Percentiles rank a stretch among this genome's conserved stretches.
These are phyloP conservation scores for Parasarocladium wereldwijsianum DNA, from an alignment of 2,329 filamentous ascomycete species.

Conservation along the genomic window DNA sequence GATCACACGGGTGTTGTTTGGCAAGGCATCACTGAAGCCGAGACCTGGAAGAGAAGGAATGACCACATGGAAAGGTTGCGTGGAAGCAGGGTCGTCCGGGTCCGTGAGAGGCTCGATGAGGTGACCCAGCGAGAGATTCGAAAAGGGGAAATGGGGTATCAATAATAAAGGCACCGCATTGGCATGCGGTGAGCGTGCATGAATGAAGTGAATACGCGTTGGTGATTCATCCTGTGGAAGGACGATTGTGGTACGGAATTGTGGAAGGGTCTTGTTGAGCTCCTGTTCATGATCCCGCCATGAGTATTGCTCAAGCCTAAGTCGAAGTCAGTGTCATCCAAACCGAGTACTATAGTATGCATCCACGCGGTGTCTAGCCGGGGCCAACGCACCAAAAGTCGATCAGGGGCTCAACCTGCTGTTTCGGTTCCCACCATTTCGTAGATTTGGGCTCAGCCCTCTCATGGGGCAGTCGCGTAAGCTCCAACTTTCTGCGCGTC, in stretches of 20 bases:
- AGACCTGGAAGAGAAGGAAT: slow-evolving; percentile 51
- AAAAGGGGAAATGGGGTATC: slow-evolving; percentile 50
- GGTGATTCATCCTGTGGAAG: slow-evolving; percentile 23
- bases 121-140: slow-evolving; percentile 44
- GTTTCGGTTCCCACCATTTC: slow-evolving; percentile 45
- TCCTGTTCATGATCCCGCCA: slow-evolving; percentile 45
- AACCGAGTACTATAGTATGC: neutral
- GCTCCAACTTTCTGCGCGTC: slow-evolving; percentile 51
- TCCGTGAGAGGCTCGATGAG: slow-evolving; percentile 39
- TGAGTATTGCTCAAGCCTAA: slow-evolving; percentile 50
- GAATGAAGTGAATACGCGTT: slow-evolving; percentile 50
- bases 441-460: slow-evolving; percentile 28
- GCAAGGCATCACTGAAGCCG: slow-evolving; percentile 51
- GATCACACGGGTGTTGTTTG: slow-evolving; percentile 32
- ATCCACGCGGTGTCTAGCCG: neutral
- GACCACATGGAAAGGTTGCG: slow-evolving; percentile 49
- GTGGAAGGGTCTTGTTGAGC: slow-evolving; percentile 44
- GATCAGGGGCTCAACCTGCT: slow-evolving; percentile 46
- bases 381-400: slow-evolving; percentile 49
- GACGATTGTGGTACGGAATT: slow-evolving; percentile 44
- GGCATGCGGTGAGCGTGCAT: slow-evolving; percentile 35
- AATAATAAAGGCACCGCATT: slow-evolving; percentile 49
- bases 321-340: slow-evolving; percentile 1
- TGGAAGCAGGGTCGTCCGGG: slow-evolving; percentile 27
- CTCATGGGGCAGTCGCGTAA: slow-evolving; percentile 50